Conservation (phyloP, 2,329 filamentous ascomycete species). For the Fusarium ambrosium region DNA sequence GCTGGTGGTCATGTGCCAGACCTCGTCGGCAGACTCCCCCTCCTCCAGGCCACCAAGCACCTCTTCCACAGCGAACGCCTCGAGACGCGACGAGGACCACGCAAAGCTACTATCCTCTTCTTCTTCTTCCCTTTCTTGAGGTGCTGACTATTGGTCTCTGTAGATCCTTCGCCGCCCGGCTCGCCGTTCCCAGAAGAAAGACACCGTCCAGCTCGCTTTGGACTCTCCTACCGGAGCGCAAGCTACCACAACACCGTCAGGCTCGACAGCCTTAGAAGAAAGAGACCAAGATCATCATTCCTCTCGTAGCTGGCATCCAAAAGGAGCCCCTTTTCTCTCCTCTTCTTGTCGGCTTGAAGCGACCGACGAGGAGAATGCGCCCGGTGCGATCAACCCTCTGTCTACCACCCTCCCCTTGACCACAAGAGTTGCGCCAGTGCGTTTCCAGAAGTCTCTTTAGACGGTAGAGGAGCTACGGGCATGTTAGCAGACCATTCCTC, state of each 20-base stretch:
- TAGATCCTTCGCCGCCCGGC: background rate
- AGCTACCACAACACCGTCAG: background rate
- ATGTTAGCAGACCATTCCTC: conserved; percentile 27
- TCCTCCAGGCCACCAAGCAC: conserved; percentile 12
- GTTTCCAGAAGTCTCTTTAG: background rate
- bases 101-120: conserved; percentile 20
- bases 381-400: background rate
- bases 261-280: background rate
- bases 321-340: background rate
- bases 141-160: background rate
- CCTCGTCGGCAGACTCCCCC: conserved; percentile 16
- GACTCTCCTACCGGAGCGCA: background rate
- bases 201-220: background rate
- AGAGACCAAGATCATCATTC: background rate
- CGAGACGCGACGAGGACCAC: conserved; percentile 22
- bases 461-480: conserved; percentile 22
- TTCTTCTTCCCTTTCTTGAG: conserved; percentile 15
- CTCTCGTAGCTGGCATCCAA: background rate
- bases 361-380: background rate
- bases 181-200: background rate
- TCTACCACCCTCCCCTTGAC: background rate
- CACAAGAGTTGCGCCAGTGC: background rate
- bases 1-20: background rate
- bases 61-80: conserved; percentile 13
- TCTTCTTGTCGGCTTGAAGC: conserved; percentile 17